Evolutionary conservation across 768 basidiomycete species (phyloP), one percentile per base, ranked within the genome.

Genomic region (Hericium rajendrae): DNA sequence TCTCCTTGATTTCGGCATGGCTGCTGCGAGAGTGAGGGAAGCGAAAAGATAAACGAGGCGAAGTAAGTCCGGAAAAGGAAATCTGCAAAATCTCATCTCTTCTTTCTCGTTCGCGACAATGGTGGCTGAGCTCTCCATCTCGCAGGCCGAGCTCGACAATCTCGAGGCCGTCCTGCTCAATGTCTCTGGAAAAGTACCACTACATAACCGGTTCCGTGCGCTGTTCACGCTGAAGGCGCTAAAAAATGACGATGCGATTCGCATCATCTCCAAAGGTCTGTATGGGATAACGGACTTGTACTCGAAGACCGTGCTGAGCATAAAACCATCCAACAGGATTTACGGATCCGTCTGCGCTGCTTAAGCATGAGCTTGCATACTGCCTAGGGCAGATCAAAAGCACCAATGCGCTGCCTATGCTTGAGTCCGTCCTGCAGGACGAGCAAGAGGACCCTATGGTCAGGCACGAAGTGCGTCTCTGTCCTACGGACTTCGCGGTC

Each of bases 281-380:
- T 32, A 32, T 10, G 9, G 32, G 1, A 41, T 11, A 16, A 26
- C 24, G 49, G 18, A 70, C 13, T 41, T 46, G 28, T 54, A 57
- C 37, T 61, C 58, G 55, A 49, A 48, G 46, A 32, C 32, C 26
- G n/a, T 12, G 15, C 12, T 37, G 49, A 50, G 51, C 32, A 55
- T 56, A n/a, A 11, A 46, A 0, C 1, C 5, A 10, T 28, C 38
- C 24, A 26, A 48, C 64, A 94, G 94, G 88, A 26, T 91, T 99
- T 68, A 70, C 72, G 38, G 94, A 97, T 69, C 78, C 83, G 5
- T 97, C 93, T 46, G 90, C 93, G 9, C 70, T 99, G 58, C 78
- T 99, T 37, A 97, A 97, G 67, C 97, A 99, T 69, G 97, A 99
- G 67, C 79, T 99, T 2, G 97, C 97, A 1, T 99, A 98, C 69